Evolutionary conservation across 306 rosid genomes (phyloP), one percentile per base, ranked within the genome.

Genomic region (Hippophae rhamnoides): DNA sequence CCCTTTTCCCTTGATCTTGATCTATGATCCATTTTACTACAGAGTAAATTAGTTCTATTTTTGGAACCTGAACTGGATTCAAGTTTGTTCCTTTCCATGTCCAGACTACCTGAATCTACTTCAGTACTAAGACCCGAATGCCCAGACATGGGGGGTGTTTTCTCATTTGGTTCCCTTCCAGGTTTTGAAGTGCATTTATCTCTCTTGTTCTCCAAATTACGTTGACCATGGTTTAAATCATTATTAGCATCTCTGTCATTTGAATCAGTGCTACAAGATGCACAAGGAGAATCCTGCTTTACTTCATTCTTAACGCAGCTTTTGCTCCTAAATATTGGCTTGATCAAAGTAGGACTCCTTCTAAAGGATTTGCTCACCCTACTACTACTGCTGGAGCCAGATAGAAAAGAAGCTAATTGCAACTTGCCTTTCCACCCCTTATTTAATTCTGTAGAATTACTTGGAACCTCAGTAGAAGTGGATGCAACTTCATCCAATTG

Each of bases 1-100:
- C 95, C 86, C 64, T 83, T 90, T 65, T 90, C 98, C 75, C 79
- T 87, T 31, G 87, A 87, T 73, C 85, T 83, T 58, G 95, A 83
- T 78, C 76, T 79, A 75, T 83, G 89, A 49, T 90, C 84, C 43
- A 68, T 69, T 58, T 74, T 79, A 52, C 77, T 67, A 74, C 69
- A 81, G 57, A 74, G 60, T 69, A 79, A 69, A 66, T 69, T 87
- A 41, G 74, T 76, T 76, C 79, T 78, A 74, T 72, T 82, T 41
- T 68, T 68, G 81, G 76, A 74, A 72, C 67, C 80, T 61, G 60
- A 73, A 75, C 78, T 53, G 26, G 73, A 58, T 74, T 79, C 79
- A 26, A 57, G 71, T 71, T 72, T 81, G 57, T 69, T 75, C 74
- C 84, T 81, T 64, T 72, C 82, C 2, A 26, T 64, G 53, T 76